A percentile compares a stretch with the other conserved stretches of the same genome.
Evolutionary conservation across 2,329 filamentous ascomycete genomes (phyloP).

Genomic region (Aspergillus quadricinctus): DNA sequence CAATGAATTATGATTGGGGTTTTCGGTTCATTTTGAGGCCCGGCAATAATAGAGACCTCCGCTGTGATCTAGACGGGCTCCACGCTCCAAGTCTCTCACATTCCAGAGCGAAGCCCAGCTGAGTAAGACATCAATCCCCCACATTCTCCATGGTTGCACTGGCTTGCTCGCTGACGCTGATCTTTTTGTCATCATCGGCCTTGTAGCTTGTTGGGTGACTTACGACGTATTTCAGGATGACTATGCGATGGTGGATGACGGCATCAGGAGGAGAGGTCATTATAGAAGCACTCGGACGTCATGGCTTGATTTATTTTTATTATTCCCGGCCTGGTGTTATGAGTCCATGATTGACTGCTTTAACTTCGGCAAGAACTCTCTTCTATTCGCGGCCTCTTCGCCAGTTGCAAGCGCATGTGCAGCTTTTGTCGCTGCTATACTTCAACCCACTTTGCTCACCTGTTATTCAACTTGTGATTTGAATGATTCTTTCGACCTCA

Average conservation of each 20-base stretch:
- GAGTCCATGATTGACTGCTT: background rate
- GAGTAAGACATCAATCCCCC: slow-evolving; percentile 4
- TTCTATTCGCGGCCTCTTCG: background rate
- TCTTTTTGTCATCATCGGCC: background rate
- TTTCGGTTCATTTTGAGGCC: background rate
- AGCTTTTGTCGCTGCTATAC: slow-evolving; percentile 1
- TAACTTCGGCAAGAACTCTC: background rate
- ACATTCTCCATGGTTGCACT: slow-evolving; percentile 16
- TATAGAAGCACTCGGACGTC: background rate
- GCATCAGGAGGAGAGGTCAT: slow-evolving; percentile 7
- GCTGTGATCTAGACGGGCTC: background rate
- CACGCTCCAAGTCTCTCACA: slow-evolving; percentile 3
- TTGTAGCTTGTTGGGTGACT: background rate
- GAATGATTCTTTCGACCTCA: background rate
- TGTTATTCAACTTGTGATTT: background rate
- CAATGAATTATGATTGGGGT: background rate
- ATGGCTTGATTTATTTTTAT: background rate
- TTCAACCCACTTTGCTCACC: background rate
- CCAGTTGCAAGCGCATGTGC: background rate
- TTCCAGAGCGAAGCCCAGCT: slow-evolving; percentile 4
- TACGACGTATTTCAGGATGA: background rate
- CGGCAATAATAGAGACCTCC: background rate
- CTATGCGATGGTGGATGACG: slow-evolving; percentile 12
- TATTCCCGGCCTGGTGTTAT: background rate
- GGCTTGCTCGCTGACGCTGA: background rate